Conservation (phyloP, 345 rosid species). For the Boechera divaricarpa region DNA sequence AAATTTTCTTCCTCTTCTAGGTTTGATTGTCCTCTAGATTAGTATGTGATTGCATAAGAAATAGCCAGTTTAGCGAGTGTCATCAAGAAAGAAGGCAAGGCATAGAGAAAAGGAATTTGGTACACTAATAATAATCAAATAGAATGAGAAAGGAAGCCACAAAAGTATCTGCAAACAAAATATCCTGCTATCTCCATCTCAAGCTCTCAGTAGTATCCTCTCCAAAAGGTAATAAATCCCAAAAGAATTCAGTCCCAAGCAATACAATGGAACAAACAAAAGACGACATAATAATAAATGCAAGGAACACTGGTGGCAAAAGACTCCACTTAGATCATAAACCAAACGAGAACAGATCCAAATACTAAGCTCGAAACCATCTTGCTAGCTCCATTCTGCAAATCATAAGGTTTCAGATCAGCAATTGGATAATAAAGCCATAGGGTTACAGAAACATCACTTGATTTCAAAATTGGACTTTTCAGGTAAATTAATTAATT, state of each 20-base stretch:
- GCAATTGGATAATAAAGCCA: neutral
- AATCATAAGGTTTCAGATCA: neutral
- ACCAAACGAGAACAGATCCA: constrained; percentile 48
- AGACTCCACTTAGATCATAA: constrained; percentile 37
- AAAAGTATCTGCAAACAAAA: constrained; percentile 41
- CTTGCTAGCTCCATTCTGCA: constrained; percentile 48
- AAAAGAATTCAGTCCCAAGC: constrained; percentile 49
- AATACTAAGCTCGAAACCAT: constrained; percentile 43
- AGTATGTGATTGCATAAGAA: neutral
- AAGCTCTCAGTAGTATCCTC: constrained; percentile 36
- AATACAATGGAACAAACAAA: constrained; percentile 45
- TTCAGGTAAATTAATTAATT: neutral
- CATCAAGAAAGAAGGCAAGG: neutral
- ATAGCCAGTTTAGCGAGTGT: neutral
- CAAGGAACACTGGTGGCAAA: neutral
- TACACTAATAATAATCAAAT: constrained; percentile 40
- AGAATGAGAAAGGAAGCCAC: constrained; percentile 33
- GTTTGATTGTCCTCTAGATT: neutral
- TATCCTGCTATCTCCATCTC: constrained; percentile 35
- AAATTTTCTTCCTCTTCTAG: neutral
- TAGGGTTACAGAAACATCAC: neutral
- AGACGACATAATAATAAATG: constrained; percentile 35
- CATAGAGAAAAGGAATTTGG: constrained; percentile 5
- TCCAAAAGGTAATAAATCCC: constrained; percentile 37
- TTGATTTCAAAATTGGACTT: neutral